Evolutionary conservation across 2,329 filamentous ascomycete genomes (phyloP).

Genomic region (Claviceps monticola): DNA sequence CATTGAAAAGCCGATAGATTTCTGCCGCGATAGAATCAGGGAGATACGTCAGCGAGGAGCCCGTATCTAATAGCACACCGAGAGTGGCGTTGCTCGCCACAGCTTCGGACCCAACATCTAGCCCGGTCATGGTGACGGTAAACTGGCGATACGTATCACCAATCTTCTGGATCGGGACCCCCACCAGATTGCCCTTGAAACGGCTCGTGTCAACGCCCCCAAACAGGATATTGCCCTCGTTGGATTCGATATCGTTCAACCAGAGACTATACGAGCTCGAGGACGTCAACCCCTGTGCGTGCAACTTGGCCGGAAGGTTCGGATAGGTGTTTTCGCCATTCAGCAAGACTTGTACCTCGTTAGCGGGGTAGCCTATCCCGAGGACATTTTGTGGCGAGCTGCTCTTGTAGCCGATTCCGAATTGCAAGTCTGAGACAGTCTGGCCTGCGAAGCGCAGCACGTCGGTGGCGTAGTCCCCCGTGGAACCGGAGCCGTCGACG

Average conservation of each 20-base stretch:
- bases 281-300: conserved; percentile 43
- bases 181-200: conserved; percentile 48
- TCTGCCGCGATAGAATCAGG: conserved; percentile 38
- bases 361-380: conserved; percentile 68
- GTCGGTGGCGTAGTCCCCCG: conserved; percentile 71
- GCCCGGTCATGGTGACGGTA: conserved; percentile 51
- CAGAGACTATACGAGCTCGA: conserved; percentile 62
- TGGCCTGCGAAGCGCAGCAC: conserved; percentile 45
- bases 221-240: conserved; percentile 55
- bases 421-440: conserved; percentile 45
- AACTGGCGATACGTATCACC: conserved; percentile 45
- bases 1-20: conserved; percentile 45
- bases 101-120: conserved; percentile 30
- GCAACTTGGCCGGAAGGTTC: conserved; percentile 56
- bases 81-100: conserved; percentile 37
- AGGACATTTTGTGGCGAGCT: conserved; percentile 57
- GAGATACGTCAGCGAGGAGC: conserved; percentile 53
- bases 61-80: conserved; percentile 57
- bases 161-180: conserved; percentile 49
- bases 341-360: conserved; percentile 60
- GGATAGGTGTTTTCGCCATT: conserved; percentile 42
- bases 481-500: conserved; percentile 63
- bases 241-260: conserved; percentile 57
- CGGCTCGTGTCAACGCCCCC: conserved; percentile 58
- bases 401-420: conserved; percentile 57